Base-by-base conservation (phyloP, 2,329 filamentous ascomycete genomes). In the Xylariaceae sp. region DNA sequence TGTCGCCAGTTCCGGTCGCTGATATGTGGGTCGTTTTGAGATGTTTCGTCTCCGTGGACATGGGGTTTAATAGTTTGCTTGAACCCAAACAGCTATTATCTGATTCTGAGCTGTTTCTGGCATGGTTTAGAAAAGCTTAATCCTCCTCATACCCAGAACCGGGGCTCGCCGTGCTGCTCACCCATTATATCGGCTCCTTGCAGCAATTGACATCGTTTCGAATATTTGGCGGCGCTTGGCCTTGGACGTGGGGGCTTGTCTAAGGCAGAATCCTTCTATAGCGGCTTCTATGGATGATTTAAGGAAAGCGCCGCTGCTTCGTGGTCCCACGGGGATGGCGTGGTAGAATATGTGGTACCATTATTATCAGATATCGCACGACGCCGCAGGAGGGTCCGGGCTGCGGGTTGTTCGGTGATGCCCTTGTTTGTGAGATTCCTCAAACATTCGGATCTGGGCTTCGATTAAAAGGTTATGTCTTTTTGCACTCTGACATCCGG, bases 21-120 rank as follows among this genome's bases (percentile, higher is more conserved):
- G 43, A 56, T 56, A 40, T 53, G 57, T 56, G 53, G 57, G 53
- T 46, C 57, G 53, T 60, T 56, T 60, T 53, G 56, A 56, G 48
- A 49, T 57, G 57, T 60, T 60, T 60, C 57, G 53, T 45, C 53
- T 40, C 31, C 47, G n/a, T 39, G 24, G 41, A 44, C 12, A 6
- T 31, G 28, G 28, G 28, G 28, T 31, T 31, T 31, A 28, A 21
- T n/a, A 33, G 31, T 47, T 60, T 39, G 46, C 52, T 44, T 58
- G 24, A 16, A 47, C n/a, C 39, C 23, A 39, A 53, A 24, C 28
- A n/a, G n/a, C n/a, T n/a, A n/a, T 31, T 31, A 31, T 31, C 28
- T 31, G 28, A 12, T n/a, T n/a, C n/a, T n/a, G n/a, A n/a, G n/a
- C n/a, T n/a, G n/a, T n/a, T n/a, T n/a, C n/a, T n/a, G n/a, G n/a